A percentile compares a stretch with the other conserved stretches of the same genome.
These are phyloP conservation scores for Globisporangium middletonii DNA, from an alignment of 352 stramenopile genomes.

Conservation along the genomic window DNA sequence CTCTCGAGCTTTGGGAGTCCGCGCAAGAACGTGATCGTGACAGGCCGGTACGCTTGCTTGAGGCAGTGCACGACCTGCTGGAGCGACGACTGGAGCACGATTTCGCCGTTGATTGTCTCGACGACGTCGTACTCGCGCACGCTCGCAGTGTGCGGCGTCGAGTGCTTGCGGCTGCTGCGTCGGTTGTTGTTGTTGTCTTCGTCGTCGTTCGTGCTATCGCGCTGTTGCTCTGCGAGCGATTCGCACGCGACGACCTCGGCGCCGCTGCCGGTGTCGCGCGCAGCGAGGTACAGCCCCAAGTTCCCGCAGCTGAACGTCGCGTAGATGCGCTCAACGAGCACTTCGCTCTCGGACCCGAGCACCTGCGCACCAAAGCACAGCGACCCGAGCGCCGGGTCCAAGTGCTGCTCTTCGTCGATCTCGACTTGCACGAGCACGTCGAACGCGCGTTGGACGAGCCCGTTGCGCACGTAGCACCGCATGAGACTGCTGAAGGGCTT, in stretches of 20 bases:
- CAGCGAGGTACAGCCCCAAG: constrained; percentile 29
- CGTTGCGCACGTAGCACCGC: constrained; percentile 31
- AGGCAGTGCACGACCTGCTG: constrained; percentile 23
- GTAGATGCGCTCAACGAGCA: constrained; percentile 38
- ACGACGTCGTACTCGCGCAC: constrained; percentile 25
- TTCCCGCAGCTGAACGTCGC: constrained; percentile 42
- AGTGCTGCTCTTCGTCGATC: constrained; percentile 32
- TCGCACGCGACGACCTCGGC: constrained; percentile 25
- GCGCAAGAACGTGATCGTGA: constrained; percentile 41
- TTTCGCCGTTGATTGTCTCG: constrained; percentile 42
- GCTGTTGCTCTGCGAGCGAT: neutral
- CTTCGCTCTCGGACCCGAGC: constrained; percentile 20
- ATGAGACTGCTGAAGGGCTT: constrained; percentile 35
- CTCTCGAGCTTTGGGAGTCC: constrained; percentile 25
- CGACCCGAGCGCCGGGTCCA: constrained; percentile 24
- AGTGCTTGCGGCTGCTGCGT: neutral
- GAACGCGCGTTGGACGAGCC: constrained; percentile 39
- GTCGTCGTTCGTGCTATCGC: constrained; percentile 5
- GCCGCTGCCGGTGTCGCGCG: constrained; percentile 13
- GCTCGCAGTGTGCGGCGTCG: neutral
- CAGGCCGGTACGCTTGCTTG: constrained; percentile 34
- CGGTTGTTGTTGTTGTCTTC: constrained; percentile 4
- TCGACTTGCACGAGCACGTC: constrained; percentile 37
- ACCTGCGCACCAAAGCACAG: constrained; percentile 31
- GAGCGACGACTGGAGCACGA: constrained; percentile 29